Base-by-base conservation (phyloP, 768 basidiomycete species). In the Kwoniella dendrophila region DNA sequence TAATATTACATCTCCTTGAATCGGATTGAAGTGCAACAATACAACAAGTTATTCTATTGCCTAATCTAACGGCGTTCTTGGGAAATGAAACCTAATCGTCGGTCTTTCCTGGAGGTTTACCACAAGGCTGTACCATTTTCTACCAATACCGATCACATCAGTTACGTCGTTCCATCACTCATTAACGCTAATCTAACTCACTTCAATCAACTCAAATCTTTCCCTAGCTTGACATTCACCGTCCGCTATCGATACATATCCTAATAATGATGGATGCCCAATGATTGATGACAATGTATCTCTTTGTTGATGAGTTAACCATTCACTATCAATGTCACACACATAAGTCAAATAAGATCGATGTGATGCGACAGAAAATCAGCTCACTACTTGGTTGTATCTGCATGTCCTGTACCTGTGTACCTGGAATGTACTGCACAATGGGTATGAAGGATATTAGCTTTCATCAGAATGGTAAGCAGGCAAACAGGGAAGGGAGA, bases 181-280 rank as follows among this genome's bases (percentile, higher is more conserved):
- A 18, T 38, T 76, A 80, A 20, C 53, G 54, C 18, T 30, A 57
- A 32, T 30, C n/a, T 38, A 33, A 68, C 81, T 62, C 61, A 94
- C 95, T 88, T 98, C 94, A 0, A 90, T 87, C 88, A 96, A 88
- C 81, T 99, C 95, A 74, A 96, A 97, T 75, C 86, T 92, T 2
- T 87, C 82, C 43, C 96, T 82, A 8, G 90, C 96, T 56, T 88
- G 86, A n/a, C 90, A 84, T 79, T 97, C 93, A 2, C 92, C 92
- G 67, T 99, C 95, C 14, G 94, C 94, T 71, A 98, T 86, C 1
- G 93, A 87, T 47, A 97, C 83, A 76, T 89, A 99, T 1, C 90
- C 90, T 14, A 87, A 82, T 58, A 99, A 81, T 0, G 90, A 84
- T 3, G 92, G 85, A 78, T 99, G 96, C 1, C 95, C 92, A 45